Evolutionary conservation across 495 filamentous ascomycete species (phyloP), one percentile per base, ranked within the genome.

Genomic region (Cercophora samala): DNA sequence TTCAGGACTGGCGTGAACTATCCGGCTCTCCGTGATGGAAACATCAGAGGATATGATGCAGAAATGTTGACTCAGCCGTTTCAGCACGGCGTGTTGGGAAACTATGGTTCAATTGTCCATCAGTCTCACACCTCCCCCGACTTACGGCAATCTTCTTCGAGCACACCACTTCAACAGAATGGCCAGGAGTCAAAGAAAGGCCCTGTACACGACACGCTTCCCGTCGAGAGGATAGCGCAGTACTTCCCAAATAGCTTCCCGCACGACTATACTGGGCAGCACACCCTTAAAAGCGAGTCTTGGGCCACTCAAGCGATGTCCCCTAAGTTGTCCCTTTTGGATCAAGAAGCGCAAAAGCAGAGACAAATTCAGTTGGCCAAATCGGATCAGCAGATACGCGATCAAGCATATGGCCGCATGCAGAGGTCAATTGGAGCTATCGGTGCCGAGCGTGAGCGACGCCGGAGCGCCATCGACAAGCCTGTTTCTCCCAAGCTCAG

Each of bases 381-480:
- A 15, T 58, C 74, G 26, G 64, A 66, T 6, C 61, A 58, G 58
- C 68, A 70, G 13, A 60, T 67, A 9, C 69, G 65, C 15, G 74
- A 79, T 62, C 60, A 76, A 42, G 60, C 74, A n/a, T 52, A 65
- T 23, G 55, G 58, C 22, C 62, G 22, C 37, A 32, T 63, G 5
- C 64, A 74, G 52, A 74, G 72, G 51, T 69, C 69, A 21, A 23
- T 78, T 24, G 72, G 72, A 1, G 68, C 70, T 24, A 72, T 76
- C 64, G 78, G 77, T 6, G 72, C 65, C 3, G 66, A 72, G 29
- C 72, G 68, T 26, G 60, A 72, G 59, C 70, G 70, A 4, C 59
- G 65, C 37, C 32, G 62, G 6, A 70, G 61, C 23, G 22, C 71
- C 37, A 42, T 59, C 4, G 64, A 58, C 60, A 60, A 32, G 6